Conservation (phyloP, 2,329 filamentous ascomycete genomes). For the Zymoseptoria crescenta region DNA sequence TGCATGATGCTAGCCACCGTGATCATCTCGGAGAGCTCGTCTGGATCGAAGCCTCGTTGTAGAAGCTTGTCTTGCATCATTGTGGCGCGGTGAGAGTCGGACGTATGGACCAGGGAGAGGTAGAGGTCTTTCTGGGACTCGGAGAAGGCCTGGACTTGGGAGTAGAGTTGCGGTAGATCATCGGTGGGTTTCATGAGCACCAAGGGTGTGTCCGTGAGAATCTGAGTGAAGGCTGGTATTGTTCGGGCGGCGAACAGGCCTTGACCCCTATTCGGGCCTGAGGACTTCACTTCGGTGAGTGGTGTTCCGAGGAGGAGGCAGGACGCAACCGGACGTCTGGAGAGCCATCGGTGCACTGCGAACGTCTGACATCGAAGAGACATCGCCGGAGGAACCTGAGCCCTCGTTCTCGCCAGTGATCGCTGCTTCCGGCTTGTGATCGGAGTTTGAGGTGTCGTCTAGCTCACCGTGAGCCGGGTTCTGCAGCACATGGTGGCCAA, state of each 20-base stretch:
- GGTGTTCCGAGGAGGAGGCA: constrained; percentile 11
- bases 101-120: constrained; percentile 9
- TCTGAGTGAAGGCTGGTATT: constrained; percentile 10
- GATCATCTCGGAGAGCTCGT: constrained; percentile 9
- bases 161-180: constrained; percentile 18
- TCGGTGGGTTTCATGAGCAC: constrained; percentile 17
- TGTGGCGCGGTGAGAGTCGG: constrained; percentile 8
- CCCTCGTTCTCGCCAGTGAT: too few relatives aligned
- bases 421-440: neutral
- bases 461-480: neutral
- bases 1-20: constrained; percentile 19
- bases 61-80: constrained; percentile 14
- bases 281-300: constrained; percentile 7
- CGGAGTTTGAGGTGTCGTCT: neutral
- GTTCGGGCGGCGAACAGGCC: constrained; percentile 14
- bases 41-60: constrained; percentile 10
- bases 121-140: constrained; percentile 7
- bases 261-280: constrained; percentile 14
- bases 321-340: constrained; percentile 5
- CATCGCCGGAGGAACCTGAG: neutral
- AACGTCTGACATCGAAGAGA: neutral
- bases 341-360: constrained; percentile 15
- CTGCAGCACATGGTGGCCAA: neutral
- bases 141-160: constrained; percentile 10
- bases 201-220: constrained; percentile 13